These are phyloP conservation scores for Tolypocladium tundrense DNA, from an alignment of 2,329 filamentous ascomycete genomes.

Conservation along the genomic window DNA sequence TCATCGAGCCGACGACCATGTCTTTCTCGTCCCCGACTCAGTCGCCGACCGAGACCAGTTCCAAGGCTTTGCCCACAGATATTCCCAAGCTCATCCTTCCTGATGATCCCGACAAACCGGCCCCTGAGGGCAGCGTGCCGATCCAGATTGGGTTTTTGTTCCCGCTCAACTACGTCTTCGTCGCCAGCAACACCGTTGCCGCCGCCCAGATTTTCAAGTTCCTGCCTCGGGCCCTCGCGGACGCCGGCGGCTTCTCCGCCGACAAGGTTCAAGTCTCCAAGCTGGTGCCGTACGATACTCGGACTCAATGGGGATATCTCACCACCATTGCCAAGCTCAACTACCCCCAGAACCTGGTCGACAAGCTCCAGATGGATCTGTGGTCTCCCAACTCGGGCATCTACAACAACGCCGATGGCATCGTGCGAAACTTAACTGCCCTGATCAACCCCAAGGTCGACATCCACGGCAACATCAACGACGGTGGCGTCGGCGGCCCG, in stretches of 20 bases:
- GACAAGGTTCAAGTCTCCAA: slow-evolving; percentile 55
- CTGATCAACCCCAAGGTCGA: slow-evolving; percentile 75
- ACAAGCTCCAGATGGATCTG: slow-evolving; percentile 57
- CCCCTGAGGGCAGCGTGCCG: slow-evolving; percentile 55
- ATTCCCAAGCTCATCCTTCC: slow-evolving; percentile 71
- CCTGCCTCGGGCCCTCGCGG: slow-evolving; percentile 60
- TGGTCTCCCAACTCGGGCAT: slow-evolving; percentile 61
- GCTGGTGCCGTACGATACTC: slow-evolving; percentile 69
- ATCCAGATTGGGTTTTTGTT: slow-evolving; percentile 81
- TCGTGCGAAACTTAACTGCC: slow-evolving; percentile 62
- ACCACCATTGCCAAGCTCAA: slow-evolving; percentile 63
- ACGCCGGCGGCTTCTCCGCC: slow-evolving; percentile 47
- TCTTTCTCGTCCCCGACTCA: slow-evolving; percentile 20
- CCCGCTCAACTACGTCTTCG: slow-evolving; percentile 74
- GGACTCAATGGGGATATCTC: slow-evolving; percentile 58
- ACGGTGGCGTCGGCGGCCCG: slow-evolving; percentile 23
- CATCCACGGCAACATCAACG: slow-evolving; percentile 24
- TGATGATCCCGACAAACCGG: slow-evolving; percentile 37
- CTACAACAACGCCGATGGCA: slow-evolving; percentile 58
- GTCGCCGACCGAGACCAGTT: slow-evolving; percentile 28
- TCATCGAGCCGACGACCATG: slow-evolving; percentile 38
- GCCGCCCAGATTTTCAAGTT: slow-evolving; percentile 78
- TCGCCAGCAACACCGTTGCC: slow-evolving; percentile 59
- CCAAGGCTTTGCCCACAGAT: slow-evolving; percentile 49
- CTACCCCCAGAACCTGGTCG: slow-evolving; percentile 62